phyloP scores from a whole-genome alignment of 768 basidiomycete genomes.

The Sarcodon aspratus region DNA sequence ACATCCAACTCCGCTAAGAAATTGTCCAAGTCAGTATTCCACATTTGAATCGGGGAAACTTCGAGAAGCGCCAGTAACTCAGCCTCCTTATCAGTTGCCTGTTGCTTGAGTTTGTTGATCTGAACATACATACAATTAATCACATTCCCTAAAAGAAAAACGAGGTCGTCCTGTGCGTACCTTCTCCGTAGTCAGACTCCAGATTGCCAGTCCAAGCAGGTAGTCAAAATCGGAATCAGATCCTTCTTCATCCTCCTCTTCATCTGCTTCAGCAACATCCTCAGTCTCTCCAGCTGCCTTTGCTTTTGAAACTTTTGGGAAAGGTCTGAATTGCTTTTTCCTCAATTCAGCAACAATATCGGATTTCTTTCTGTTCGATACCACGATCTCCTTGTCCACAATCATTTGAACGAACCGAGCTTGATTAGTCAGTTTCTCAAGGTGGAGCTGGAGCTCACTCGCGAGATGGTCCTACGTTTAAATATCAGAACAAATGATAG shows the following conservation, averaged over 20 bases:
- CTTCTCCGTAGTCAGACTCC: conserved; percentile 90
- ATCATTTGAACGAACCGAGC: conserved; percentile 98
- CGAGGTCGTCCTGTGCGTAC: conserved; percentile 21
- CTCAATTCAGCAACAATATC: conserved; percentile 81
- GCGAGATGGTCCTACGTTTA: conserved; percentile 68
- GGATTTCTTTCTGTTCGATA: conserved; percentile 81
- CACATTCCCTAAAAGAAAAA: neutral
- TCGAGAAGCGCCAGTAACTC: conserved; percentile 74
- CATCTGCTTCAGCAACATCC: conserved; percentile 42
- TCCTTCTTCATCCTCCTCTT: conserved; percentile 37
- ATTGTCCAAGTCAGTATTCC: conserved; percentile 80
- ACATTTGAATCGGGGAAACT: conserved; percentile 71
- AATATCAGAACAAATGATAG: neutral
- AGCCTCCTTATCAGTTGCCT: conserved; percentile 71
- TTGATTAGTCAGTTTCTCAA: conserved; percentile 87
- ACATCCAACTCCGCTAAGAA: conserved; percentile 86
- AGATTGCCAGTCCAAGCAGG: conserved; percentile 89
- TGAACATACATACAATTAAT: conserved; percentile 16
- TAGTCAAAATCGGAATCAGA: conserved; percentile 77
- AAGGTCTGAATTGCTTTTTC: conserved; percentile 77
- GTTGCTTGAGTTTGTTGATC: conserved; percentile 77
- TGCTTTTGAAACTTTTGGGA: conserved; percentile 69
- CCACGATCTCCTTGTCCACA: conserved; percentile 66
- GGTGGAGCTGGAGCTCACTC: conserved; percentile 64
- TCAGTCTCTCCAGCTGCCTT: conserved; percentile 58